phyloP scores from a whole-genome alignment of 108 stramenopile species.

The Cyclotella sp. region DNA sequence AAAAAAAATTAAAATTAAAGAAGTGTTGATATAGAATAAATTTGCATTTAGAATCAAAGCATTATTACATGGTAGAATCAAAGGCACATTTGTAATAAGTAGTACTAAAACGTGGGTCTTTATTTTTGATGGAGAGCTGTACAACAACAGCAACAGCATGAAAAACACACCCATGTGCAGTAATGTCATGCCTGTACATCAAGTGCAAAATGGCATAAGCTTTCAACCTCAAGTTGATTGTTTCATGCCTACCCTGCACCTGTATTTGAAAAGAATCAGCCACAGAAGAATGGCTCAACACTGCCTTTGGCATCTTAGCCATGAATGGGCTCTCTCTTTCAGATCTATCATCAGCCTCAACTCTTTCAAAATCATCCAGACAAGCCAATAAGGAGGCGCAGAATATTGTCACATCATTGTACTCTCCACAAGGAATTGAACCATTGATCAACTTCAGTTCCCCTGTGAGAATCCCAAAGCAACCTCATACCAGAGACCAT shows the following conservation, averaged over 20 bases:
- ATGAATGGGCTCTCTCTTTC: constrained; percentile 10
- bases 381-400: neutral
- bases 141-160: neutral
- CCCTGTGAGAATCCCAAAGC: constrained; percentile 36
- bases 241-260: constrained; percentile 47
- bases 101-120: too few relatives aligned
- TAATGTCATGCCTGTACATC: constrained; percentile 11
- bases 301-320: neutral
- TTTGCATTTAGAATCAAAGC: too few relatives aligned
- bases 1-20: too few relatives aligned
- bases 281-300: neutral
- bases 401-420: constrained; percentile 34
- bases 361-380: constrained; percentile 33
- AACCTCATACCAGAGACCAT: constrained; percentile 40
- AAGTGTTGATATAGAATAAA: too few relatives aligned
- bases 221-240: constrained; percentile 51
- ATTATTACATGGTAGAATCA: too few relatives aligned
- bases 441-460: constrained; percentile 42
- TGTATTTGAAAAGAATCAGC: constrained; percentile 6
- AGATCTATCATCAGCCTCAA: constrained; percentile 38
- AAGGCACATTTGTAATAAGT: too few relatives aligned
- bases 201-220: constrained; percentile 13
- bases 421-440: constrained; percentile 30
- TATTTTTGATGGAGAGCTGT: too few relatives aligned
- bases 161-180: neutral